Conservation (phyloP, 23 red algal species). For the Gracilaria vermiculophylla region DNA sequence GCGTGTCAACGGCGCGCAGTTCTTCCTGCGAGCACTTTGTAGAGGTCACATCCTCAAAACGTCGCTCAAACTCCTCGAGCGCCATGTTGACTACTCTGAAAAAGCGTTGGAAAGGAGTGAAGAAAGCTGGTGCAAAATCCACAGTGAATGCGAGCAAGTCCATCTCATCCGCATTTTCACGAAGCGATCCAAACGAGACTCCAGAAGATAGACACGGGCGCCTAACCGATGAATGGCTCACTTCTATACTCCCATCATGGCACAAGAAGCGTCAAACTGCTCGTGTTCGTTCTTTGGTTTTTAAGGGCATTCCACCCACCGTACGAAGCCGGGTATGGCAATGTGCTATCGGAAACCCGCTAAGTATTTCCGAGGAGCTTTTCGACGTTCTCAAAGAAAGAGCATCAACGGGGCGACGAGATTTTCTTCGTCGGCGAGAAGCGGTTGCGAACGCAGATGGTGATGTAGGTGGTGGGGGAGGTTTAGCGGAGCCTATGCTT, state of each 20-base stretch:
- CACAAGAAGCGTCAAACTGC: constrained; percentile 63
- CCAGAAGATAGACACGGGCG: constrained; percentile 66
- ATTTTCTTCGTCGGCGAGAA: constrained; percentile 60
- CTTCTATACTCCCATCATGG: constrained; percentile 87
- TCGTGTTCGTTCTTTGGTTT: constrained; percentile 73
- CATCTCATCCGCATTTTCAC: constrained; percentile 41
- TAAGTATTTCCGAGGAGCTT: constrained; percentile 84
- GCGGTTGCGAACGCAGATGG: constrained; percentile 76
- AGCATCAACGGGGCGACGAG: constrained; percentile 60
- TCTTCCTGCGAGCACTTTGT: background rate
- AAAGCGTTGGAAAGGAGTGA: constrained; percentile 63
- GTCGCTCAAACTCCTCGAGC: constrained; percentile 18
- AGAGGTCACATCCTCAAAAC: background rate
- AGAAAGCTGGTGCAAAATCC: constrained; percentile 47
- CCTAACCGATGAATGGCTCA: constrained; percentile 72
- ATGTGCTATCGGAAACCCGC: constrained; percentile 80
- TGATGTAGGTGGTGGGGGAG: constrained; percentile 80
- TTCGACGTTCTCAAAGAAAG: constrained; percentile 91
- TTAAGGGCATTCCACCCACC: constrained; percentile 83
- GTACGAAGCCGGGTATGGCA: constrained; percentile 88
- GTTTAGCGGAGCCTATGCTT: constrained; percentile 76
- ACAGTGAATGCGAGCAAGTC: constrained; percentile 45
- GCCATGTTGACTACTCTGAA: constrained; percentile 43
- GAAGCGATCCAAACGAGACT: constrained; percentile 26
- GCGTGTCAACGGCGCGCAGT: background rate